These are phyloP conservation scores for Fusarium nurragi DNA, from an alignment of 2,329 filamentous ascomycete genomes.

Conservation along the genomic window DNA sequence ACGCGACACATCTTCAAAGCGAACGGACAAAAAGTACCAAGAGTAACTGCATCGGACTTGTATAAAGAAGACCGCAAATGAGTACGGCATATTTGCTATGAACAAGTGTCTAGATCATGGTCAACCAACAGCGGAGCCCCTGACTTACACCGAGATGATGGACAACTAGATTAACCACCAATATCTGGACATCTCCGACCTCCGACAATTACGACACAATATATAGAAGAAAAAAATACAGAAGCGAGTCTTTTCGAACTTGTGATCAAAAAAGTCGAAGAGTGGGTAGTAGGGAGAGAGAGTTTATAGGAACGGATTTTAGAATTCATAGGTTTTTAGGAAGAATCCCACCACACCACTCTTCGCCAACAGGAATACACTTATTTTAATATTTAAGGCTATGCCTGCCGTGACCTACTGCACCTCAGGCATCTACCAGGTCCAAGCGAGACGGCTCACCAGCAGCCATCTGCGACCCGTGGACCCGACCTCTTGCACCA, in stretches of 20 bases:
- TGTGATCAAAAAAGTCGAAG: neutral
- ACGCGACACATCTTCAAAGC: neutral
- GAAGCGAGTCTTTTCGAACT: neutral
- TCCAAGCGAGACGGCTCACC: no score
- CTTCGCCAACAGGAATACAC: no score
- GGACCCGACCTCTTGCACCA: no score
- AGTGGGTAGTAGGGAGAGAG: neutral
- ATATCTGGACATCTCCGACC: no score
- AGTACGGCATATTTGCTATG: fast-evolving
- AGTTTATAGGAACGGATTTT: neutral
- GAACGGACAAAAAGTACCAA: neutral
- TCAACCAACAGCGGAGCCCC: neutral
- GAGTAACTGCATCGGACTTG: neutral
- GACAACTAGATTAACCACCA: fast-evolving
- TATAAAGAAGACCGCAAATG: fast-evolving
- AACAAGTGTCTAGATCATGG: no score
- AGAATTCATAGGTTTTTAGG: neutral
- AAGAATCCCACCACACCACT: neutral
- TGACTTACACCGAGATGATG: neutral
- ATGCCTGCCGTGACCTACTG: no score
- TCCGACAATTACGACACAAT: no score
- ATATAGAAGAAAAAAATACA: neutral
- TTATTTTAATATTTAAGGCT: no score
- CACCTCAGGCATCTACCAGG: no score
- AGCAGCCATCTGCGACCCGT: no score